Evolutionary conservation across 2,329 filamentous ascomycete genomes (phyloP), one percentile per base, ranked within the genome.

Genomic region (Tolypocladium amazonense): DNA sequence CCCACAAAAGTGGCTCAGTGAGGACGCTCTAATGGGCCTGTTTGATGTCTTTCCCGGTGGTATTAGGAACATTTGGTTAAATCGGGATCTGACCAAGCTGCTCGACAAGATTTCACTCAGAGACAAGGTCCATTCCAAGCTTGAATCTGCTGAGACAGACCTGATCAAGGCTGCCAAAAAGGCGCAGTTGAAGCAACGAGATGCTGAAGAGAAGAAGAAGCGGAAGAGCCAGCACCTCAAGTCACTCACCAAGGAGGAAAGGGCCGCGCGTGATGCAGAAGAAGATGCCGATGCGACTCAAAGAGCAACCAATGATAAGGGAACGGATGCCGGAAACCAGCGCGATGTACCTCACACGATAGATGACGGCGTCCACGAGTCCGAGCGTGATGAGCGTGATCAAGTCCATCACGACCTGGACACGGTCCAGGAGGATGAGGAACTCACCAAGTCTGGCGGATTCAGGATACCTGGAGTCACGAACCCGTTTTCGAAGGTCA

Each of bases 11-110:
- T 99, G 94, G 94, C 84, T 96, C 9, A 91, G 84, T 2, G 83
- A 90, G 56, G 87, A 96, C 53, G 90, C 90, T 0, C 80, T 99
- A 5, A 82, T 86, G 60, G 88, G 88, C 0, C 79, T 99, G 0
- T 99, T 95, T 68, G 94, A 99, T 71, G 92, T 97, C 1, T 97
- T 97, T 66, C 94, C 94, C 0, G 94, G 94, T 25, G 94, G 94
- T 37, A 88, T 99, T 69, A 85, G 90, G 61, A 97, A 97, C 66
- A 89, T 99, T 55, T 99, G 93, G 92, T 87, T 99, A 67, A 99
- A 97, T 61, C 85, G 93, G 62, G 90, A 99, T 69, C 88, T 91
- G 65, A 90, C 92, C 52, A 82, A 87, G 11, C 81, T 99, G 14
- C 82, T 90, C 55, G 88, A 92, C 62, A 97, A 97, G 71, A 88